Conservation (phyloP, 2,329 filamentous ascomycete species). For the Decorospora gaudefroyi region DNA sequence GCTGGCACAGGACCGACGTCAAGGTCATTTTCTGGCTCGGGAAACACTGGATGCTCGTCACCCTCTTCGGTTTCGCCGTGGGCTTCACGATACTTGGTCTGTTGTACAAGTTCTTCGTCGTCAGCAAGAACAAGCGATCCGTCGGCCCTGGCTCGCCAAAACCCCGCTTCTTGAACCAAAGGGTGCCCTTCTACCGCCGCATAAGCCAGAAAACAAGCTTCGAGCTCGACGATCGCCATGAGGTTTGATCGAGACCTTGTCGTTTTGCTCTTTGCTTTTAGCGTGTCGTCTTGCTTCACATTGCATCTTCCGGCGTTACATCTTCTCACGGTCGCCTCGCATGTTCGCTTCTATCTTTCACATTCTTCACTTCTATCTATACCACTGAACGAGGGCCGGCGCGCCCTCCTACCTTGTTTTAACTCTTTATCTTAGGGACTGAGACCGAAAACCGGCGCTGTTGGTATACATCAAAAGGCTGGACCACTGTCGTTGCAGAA, state of each 20-base stretch:
- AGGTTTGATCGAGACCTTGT: conserved; percentile 31
- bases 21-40: conserved; percentile 68
- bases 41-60: conserved; percentile 60
- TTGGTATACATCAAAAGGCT: conserved; percentile 13
- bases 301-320: conserved; percentile 34
- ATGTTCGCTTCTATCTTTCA: conserved; percentile 12
- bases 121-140: conserved; percentile 38
- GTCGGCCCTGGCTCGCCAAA: conserved; percentile 24
- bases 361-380: conserved; percentile 16
- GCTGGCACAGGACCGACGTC: conserved; percentile 68
- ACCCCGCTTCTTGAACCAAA: conserved; percentile 21
- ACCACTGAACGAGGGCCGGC: conserved; percentile 9
- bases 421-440: conserved; percentile 6
- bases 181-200: conserved; percentile 45
- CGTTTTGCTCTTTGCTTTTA: too few relatives aligned
- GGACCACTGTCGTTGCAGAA: conserved; percentile 5
- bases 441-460: conserved; percentile 3
- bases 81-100: conserved; percentile 57
- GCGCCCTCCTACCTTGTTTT: conserved; percentile 15
- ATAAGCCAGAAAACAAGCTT: conserved; percentile 43
- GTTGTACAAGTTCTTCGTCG: conserved; percentile 58
- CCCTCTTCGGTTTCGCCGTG: conserved; percentile 58
- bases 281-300: conserved; percentile 10
- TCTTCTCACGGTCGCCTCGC: conserved; percentile 22
- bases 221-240: conserved; percentile 43